Base-by-base conservation (phyloP, 2,329 filamentous ascomycete genomes). In the Helotiales sp. region DNA sequence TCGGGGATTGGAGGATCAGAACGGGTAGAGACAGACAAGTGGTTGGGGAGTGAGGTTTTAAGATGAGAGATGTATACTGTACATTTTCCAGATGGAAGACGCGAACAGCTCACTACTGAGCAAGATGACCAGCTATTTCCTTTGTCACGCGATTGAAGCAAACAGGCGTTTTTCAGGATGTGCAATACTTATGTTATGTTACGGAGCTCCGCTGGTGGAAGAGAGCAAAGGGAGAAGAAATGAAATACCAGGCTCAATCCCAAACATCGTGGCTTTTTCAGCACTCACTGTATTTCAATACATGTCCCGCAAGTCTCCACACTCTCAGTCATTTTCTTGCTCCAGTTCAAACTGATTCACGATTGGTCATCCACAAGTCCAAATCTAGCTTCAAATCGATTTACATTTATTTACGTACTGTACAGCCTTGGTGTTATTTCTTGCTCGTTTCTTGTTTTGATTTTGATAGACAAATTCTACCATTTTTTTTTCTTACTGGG, bases 221-320 rank as follows among this genome's bases (percentile, higher is more conserved):
- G 13, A 3, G 6, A 17, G n/a, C 13, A 17, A 11, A n/a, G 37
- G 37, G 15, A 40, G 34, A 15, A 43, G 15, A 15, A 43, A 43
- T 43, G 37, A n/a, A 43, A 43, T 17, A 13, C 2, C 37, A 43
- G 6, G n/a, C 11, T 17, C 11, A 6, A 43, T n/a, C n/a, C 13
- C 11, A 40, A 6, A 58, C 68, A 49, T 72, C 71, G 10, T 71
- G 43, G 24, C 69, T 40, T 13, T 69, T n/a, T n/a, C n/a, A n/a
- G n/a, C n/a, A n/a, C n/a, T n/a, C n/a, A n/a, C n/a, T n/a, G n/a
- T n/a, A n/a, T n/a, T n/a, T n/a, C n/a, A n/a, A n/a, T n/a, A n/a
- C n/a, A n/a, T n/a, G n/a, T n/a, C n/a, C n/a, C n/a, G n/a, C n/a
- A n/a, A n/a, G n/a, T n/a, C n/a, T n/a, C n/a, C n/a, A n/a, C n/a